phyloP scores from a whole-genome alignment of 192 early-diverging fungal species.

The Lobosporangium transversale region DNA sequence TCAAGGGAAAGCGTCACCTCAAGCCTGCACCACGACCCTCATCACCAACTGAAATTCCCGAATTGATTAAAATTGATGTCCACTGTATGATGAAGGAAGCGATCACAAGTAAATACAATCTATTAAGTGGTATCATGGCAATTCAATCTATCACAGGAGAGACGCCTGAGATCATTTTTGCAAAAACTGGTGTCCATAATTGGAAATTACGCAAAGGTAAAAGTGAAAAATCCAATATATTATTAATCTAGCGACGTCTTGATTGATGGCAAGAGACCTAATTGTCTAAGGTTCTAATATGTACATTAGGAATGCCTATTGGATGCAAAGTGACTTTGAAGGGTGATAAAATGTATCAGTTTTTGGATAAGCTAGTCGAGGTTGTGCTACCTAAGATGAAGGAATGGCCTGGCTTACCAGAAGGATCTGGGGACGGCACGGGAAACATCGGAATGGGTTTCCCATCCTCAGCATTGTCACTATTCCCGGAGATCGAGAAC shows the following conservation, averaged over 20 bases:
- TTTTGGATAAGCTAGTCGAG: conserved; percentile 94
- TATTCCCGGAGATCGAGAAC: conserved; percentile 97
- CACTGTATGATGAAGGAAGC: conserved; percentile 91
- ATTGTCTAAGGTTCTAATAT: too few relatives aligned
- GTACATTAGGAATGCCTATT: conserved; percentile 88
- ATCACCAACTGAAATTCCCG: conserved; percentile 71
- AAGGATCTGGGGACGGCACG: conserved; percentile 77
- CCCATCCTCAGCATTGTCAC: conserved; percentile 81
- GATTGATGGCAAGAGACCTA: too few relatives aligned
- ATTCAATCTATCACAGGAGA: conserved; percentile 89
- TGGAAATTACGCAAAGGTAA: conserved; percentile 87
- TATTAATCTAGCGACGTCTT: too few relatives aligned
- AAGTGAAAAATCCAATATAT: too few relatives aligned
- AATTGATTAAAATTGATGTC: conserved; percentile 77
- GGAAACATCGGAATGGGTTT: conserved; percentile 89
- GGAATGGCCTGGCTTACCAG: conserved; percentile 87
- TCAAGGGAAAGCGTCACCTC: conserved; percentile 55
- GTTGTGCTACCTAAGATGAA: conserved; percentile 94
- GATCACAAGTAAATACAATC: conserved; percentile 85
- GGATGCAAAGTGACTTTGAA: conserved; percentile 82
- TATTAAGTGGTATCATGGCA: conserved; percentile 91
- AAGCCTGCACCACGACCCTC: conserved; percentile 70
- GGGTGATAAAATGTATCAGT: conserved; percentile 90
- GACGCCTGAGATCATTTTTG: conserved; percentile 82
- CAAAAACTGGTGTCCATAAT: conserved; percentile 78